Base-by-base conservation (phyloP, 345 rosid species). In the Euphorbia lathyris region DNA sequence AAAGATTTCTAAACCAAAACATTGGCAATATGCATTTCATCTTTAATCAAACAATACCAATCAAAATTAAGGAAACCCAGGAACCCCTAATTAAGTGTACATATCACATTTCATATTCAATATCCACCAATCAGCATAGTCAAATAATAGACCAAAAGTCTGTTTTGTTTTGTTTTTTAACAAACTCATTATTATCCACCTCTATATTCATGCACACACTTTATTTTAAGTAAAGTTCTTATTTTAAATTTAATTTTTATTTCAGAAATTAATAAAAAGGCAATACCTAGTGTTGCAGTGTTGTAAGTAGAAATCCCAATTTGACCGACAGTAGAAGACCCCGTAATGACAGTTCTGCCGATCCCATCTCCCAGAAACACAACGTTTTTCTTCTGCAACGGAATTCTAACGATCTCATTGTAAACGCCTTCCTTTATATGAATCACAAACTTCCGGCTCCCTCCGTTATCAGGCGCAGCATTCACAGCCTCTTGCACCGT, bases 281-380 rank as follows among this genome's bases (percentile, higher is more conserved):
- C 47, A 0, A 3, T 77, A 94, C 98, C 96, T 36, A 94, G 90
- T 17, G 97, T 90, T 3, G 98, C 95, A 11, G 97, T 72, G 60
- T 86, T 81, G 43, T 85, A 90, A 3, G 98, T 91, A 43, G 90
- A 80, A 43, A 88, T 52, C 8, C 98, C 96, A n/a, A 79, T 77
- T 70, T 70, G 84, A 0, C 87, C 93, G 16, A 67, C 93, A 19
- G 68, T 80, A 23, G 81, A 64, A 11, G 93, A 80, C 6, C 92
- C 90, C 0, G 97, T 83, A 69, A 94, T 90, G 45, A 94, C 87
- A n/a, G 98, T 90, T 79, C 85, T 91, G 70, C 96, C 95, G 82
- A 78, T 85, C 26, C 97, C 97, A 1, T 90, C 97, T 0, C 98
- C 98, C 19, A 88, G 34, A 20, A 91, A 90, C 36, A 94, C 97